Conservation (phyloP, 495 filamentous ascomycete genomes). For the Talaromyces proteolyticus region DNA sequence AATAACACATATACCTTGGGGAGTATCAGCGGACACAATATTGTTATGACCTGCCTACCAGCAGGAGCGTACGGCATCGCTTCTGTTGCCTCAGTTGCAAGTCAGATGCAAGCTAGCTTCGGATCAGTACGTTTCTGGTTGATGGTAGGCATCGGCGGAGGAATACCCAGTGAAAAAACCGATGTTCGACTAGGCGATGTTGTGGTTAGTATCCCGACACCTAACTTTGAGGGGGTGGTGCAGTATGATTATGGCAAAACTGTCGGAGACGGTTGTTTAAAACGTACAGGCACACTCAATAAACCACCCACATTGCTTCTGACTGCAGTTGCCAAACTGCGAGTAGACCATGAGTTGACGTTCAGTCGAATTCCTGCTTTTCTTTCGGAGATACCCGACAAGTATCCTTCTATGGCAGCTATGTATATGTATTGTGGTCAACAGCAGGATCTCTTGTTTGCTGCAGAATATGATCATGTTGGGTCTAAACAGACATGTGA, state of each 20-base stretch:
- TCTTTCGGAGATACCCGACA: not conserved
- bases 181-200: constrained; percentile 31
- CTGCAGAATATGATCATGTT: too few relatives aligned
- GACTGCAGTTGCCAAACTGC: constrained; percentile 18
- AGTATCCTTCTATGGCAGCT: constrained; percentile 10
- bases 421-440: too few relatives aligned
- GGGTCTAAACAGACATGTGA: too few relatives aligned
- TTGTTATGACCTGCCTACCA: constrained; percentile 24
- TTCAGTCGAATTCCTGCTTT: too few relatives aligned
- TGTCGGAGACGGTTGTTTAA: constrained; percentile 13
- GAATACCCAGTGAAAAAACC: constrained; percentile 14
- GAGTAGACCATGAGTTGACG: constrained; percentile 2
- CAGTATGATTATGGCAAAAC: constrained; percentile 36
- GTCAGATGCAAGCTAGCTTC: constrained; percentile 17
- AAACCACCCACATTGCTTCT: constrained; percentile 21
- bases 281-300: constrained; percentile 23
- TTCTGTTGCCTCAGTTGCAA: constrained; percentile 15
- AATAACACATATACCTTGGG: constrained; percentile 27
- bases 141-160: constrained; percentile 30
- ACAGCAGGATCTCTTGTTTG: too few relatives aligned
- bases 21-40: constrained; percentile 19
- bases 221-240: constrained; percentile 15
- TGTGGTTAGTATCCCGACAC: constrained; percentile 21
- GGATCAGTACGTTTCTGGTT: constrained; percentile 14
- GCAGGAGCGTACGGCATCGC: constrained; percentile 16